Conservation (phyloP, 345 rosid species). For the Hibiscus trionum region DNA sequence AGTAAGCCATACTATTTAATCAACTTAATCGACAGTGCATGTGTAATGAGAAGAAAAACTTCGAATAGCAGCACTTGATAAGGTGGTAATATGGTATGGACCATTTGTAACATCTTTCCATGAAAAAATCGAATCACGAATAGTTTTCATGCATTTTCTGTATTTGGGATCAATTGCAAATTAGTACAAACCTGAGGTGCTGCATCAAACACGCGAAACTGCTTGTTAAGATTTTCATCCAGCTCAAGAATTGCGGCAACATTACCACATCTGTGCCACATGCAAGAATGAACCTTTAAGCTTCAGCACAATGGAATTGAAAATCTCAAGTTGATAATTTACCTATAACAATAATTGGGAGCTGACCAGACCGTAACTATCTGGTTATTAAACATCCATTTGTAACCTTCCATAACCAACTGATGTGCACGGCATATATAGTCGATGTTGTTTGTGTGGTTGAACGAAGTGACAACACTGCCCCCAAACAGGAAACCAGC, state of each 20-base stretch:
- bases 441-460: conserved; percentile 76
- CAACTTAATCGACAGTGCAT: background rate
- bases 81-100: background rate
- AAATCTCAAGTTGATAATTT: conserved; percentile 4
- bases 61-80: background rate
- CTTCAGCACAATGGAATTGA: conserved; percentile 2
- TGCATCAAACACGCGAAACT: conserved; percentile 86
- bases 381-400: conserved; percentile 93
- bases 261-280: conserved; percentile 77
- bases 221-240: conserved; percentile 71
- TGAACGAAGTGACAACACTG: conserved; percentile 81
- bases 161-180: background rate
- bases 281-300: conserved; percentile 12
- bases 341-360: conserved; percentile 99
- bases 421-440: conserved; percentile 96
- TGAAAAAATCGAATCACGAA: background rate
- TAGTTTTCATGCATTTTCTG: background rate
- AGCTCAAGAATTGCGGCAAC: conserved; percentile 92
- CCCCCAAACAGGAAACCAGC: conserved; percentile 91
- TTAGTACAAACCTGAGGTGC: conserved; percentile 66
- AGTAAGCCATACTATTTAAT: background rate
- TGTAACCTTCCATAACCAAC: conserved; percentile 96
- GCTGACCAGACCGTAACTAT: conserved; percentile 99
- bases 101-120: background rate
- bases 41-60: background rate